Base-by-base conservation (phyloP, 148 eudicot genomes). In the Vaccinium macrocarpon region DNA sequence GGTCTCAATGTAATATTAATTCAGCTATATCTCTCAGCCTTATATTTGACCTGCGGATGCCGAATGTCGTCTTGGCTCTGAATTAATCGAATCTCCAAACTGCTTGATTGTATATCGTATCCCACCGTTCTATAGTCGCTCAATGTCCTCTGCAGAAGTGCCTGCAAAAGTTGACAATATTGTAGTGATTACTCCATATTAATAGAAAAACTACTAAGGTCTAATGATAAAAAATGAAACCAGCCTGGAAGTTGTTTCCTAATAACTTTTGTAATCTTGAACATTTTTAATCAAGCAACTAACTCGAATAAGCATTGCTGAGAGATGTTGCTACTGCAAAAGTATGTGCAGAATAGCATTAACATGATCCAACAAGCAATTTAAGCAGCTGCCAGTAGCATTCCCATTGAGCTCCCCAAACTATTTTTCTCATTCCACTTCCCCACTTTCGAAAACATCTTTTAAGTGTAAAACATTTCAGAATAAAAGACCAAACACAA, bases 41-140 rank as follows among this genome's bases (percentile, higher is more conserved):
- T 90, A 88, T 85, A 92, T 81, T 87, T 93, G 86, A 96, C 88
- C 83, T 94, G 86, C 18, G 99, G 97, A 83, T 92, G 88, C 85
- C 95, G 92, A 80, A 96, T 93, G 76, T 90, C 97, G 49, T 92
- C 99, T 82, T 90, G 98, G 89, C 95, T 94, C 83, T 96, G 99
- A 77, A 93, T 90, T 87, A 96, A 85, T 81, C 99, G 94, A 84
- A 96, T 93, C 88, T 96, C 99, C 85, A 96, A 91, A 88, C 99
- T 96, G 91, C 97, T 96, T 14, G 95, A 90, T 76, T 89, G 88
- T 78, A 92, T 92, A 84, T 96, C 94, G 81, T 90, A 92, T 73
- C 99, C 98, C 70, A 90, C 95, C 49, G 25, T 81, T 80, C 83
- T 84, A 84, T 96, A 96, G 88, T 94, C 99, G 10, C 84, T 81